Evolutionary conservation across 345 rosid genomes (phyloP).

Genomic region (Kandelia obovata): DNA sequence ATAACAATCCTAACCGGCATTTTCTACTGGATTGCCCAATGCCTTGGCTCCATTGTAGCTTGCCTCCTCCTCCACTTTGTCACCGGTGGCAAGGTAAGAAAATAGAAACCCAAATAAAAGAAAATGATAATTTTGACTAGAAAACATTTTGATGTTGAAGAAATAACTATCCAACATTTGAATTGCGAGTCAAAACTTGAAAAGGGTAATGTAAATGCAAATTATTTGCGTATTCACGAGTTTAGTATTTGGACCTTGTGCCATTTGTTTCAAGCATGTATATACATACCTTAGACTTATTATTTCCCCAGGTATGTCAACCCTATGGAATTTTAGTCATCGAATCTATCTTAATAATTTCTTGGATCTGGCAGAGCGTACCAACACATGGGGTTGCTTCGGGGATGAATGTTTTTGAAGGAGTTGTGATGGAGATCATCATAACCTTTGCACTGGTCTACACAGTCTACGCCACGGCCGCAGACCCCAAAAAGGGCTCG

Average conservation of each 20-base stretch:
- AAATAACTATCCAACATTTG: too few species aligned
- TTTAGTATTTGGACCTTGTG: too few species aligned
- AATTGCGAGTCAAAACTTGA: too few species aligned
- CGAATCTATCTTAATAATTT: not conserved
- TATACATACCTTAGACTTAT: too few species aligned
- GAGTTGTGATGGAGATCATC: conserved; percentile 69
- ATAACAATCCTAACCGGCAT: conserved; percentile 70
- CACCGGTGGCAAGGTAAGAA: conserved; percentile 46
- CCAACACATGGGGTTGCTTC: conserved; percentile 76
- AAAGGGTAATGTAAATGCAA: too few species aligned
- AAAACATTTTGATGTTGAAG: too few species aligned
- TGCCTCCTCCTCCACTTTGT: conserved; percentile 73
- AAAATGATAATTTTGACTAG: too few species aligned
- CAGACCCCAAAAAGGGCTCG: conserved; percentile 78
- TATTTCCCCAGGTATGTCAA: too few species aligned
- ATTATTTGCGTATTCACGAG: too few species aligned
- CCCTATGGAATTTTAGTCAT: too few species aligned
- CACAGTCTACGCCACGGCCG: conserved; percentile 85
- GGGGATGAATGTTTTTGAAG: conserved; percentile 54
- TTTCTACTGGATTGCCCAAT: conserved; percentile 86
- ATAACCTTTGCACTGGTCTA: conserved; percentile 75
- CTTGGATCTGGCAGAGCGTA: conserved; percentile 43
- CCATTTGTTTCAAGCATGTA: too few species aligned
- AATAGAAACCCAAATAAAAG: too few species aligned
- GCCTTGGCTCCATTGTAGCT: conserved; percentile 77